Conservation (phyloP, 2,329 filamentous ascomycete genomes). For the Biscogniauxia marginata region DNA sequence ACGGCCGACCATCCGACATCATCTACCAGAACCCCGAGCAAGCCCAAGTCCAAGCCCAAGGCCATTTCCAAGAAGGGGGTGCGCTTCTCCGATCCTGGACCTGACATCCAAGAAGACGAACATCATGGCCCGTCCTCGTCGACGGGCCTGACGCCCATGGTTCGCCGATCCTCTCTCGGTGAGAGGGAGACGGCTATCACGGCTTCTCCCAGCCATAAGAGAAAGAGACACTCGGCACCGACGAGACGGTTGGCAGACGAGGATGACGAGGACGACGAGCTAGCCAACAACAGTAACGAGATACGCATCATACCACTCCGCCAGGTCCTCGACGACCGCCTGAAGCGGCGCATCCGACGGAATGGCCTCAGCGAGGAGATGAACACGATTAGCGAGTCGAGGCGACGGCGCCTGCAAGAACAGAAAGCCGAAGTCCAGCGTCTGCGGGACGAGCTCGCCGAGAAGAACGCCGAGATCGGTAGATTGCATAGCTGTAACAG, state of each 20-base stretch:
- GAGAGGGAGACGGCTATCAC: neutral
- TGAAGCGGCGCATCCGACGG: constrained; percentile 56
- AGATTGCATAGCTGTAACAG: constrained; percentile 43
- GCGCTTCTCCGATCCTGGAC: constrained; percentile 59
- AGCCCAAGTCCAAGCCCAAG: constrained; percentile 33
- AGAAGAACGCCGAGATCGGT: constrained; percentile 53
- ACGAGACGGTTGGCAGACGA: constrained; percentile 10
- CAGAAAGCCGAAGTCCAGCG: constrained; percentile 47
- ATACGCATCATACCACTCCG: constrained; percentile 49
- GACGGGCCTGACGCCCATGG: constrained; percentile 59
- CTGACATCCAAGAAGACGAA: constrained; percentile 28
- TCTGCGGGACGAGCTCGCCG: constrained; percentile 48
- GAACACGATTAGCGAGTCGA: constrained; percentile 50
- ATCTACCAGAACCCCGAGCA: constrained; percentile 30
- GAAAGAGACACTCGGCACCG: constrained; percentile 48
- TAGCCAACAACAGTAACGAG: constrained; percentile 32
- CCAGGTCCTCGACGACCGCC: constrained; percentile 50
- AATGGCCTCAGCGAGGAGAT: constrained; percentile 59
- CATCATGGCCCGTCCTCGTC: constrained; percentile 27
- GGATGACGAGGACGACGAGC: constrained; percentile 16
- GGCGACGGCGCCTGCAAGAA: constrained; percentile 38
- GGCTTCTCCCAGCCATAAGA: constrained; percentile 31
- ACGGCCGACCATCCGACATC: constrained; percentile 13
- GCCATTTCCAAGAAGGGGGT: constrained; percentile 47
- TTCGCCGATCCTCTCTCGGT: constrained; percentile 49